Evolutionary conservation across 2,329 filamentous ascomycete genomes (phyloP).

Genomic region (Chaetothyriales sp.): DNA sequence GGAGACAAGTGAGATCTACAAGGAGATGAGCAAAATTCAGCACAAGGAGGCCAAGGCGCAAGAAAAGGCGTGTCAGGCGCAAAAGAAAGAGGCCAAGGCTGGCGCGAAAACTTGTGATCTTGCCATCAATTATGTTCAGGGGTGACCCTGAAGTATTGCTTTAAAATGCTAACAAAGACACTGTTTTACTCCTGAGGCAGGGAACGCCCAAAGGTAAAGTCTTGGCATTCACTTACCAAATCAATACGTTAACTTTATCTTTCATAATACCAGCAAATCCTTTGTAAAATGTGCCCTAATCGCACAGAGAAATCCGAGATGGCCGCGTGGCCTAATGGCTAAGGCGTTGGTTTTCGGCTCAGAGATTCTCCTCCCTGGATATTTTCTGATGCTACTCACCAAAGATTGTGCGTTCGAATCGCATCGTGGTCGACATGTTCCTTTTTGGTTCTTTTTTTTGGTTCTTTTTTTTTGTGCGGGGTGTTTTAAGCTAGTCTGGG

Average conservation of each 20-base stretch:
- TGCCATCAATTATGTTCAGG: too few relatives aligned
- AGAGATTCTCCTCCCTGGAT: background rate
- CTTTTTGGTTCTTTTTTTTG: slow-evolving; percentile 5
- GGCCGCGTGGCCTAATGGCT: slow-evolving; percentile 26
- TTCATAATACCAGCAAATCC: background rate
- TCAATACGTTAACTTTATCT: background rate
- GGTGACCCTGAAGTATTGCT: too few relatives aligned
- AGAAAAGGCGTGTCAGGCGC: too few relatives aligned
- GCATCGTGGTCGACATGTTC: slow-evolving; percentile 19
- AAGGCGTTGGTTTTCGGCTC: slow-evolving; percentile 26
- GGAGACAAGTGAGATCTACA: background rate
- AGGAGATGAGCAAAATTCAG: background rate
- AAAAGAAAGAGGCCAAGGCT: background rate
- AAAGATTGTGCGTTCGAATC: slow-evolving; percentile 27
- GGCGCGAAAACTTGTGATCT: background rate
- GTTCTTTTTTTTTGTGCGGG: too few relatives aligned
- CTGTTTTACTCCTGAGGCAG: background rate
- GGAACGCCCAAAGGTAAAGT: background rate
- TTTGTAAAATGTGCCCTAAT: background rate
- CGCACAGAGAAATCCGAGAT: background rate
- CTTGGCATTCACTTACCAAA: background rate
- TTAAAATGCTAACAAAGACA: too few relatives aligned
- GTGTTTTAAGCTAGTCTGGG: too few relatives aligned
- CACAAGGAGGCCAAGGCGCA: background rate
- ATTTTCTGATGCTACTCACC: slow-evolving; percentile 10